These are phyloP conservation scores for Saitozyma podzolica DNA, from an alignment of 768 basidiomycete species.

Conservation along the genomic window DNA sequence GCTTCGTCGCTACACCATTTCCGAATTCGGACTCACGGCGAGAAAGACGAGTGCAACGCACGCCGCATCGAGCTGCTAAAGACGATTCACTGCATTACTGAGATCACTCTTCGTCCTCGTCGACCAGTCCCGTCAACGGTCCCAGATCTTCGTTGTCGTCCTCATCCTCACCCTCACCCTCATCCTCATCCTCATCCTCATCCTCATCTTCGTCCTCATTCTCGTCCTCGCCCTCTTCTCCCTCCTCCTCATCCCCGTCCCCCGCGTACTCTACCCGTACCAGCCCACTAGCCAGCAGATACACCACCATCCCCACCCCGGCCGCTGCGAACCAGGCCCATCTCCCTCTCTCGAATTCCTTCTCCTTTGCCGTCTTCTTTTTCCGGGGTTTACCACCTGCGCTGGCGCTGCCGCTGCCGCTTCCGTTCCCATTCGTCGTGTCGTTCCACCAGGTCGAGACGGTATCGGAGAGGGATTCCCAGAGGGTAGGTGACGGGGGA, in stretches of 20 bases:
- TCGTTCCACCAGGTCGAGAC: neutral
- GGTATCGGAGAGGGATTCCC: neutral
- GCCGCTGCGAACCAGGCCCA: constrained; percentile 45
- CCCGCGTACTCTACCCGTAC: constrained; percentile 30
- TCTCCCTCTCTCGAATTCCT: constrained; percentile 32
- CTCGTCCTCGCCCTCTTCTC: constrained; percentile 14
- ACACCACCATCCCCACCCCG: constrained; percentile 35
- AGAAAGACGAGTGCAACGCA: too few relatives aligned
- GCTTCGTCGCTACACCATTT: too few relatives aligned
- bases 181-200: constrained; percentile 7
- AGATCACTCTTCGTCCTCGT: constrained; percentile 7
- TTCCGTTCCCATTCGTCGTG: too few relatives aligned
- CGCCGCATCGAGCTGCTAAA: too few relatives aligned
- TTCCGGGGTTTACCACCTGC: constrained; percentile 8
- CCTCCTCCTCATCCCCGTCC: constrained; percentile 12
- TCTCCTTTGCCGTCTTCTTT: constrained; percentile 28
- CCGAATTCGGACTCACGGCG: too few relatives aligned
- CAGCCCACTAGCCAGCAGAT: constrained; percentile 40
- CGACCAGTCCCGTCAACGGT: neutral
- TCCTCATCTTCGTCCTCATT: constrained; percentile 8
- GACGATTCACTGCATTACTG: too few relatives aligned
- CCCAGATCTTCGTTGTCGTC: neutral
- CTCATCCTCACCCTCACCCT: neutral
- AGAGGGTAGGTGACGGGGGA: neutral
- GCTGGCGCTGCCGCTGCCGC: neutral